Percentiles rank a stretch among this genome's conserved stretches.
phyloP scores from a whole-genome alignment of 2,329 filamentous ascomycete genomes.

The Colletotrichum horii region DNA sequence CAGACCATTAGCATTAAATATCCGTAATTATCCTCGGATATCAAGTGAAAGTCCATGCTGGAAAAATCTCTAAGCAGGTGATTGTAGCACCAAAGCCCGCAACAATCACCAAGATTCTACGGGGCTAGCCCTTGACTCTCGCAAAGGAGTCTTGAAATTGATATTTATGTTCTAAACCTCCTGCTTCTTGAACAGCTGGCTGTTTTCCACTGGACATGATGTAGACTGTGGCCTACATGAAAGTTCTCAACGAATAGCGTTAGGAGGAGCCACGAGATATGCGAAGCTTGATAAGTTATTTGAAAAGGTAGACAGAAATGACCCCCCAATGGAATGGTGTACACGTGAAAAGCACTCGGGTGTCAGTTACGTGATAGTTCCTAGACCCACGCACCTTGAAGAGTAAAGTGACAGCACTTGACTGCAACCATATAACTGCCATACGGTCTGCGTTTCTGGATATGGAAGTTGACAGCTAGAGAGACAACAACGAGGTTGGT shows the following conservation, averaged over 20 bases:
- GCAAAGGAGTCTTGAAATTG: neutral
- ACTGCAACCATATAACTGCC: neutral
- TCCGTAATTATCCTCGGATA: neutral
- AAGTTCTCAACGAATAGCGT: neutral
- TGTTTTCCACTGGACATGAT: neutral
- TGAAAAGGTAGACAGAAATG: neutral
- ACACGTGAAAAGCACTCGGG: neutral
- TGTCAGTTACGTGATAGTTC: neutral
- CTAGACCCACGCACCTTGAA: neutral
- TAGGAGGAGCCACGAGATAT: neutral
- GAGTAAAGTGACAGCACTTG: neutral
- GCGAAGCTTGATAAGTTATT: neutral
- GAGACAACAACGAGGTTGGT: neutral
- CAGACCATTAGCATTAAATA: neutral
- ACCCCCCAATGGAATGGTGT: neutral
- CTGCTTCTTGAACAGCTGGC: neutral
- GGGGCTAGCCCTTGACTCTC: neutral
- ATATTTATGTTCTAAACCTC: neutral
- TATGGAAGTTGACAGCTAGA: neutral
- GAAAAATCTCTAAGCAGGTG: neutral
- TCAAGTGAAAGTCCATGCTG: neutral
- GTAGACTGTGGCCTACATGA: neutral
- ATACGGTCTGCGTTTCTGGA: neutral
- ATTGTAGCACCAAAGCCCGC: neutral
- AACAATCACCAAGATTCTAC: neutral